Base-by-base conservation (phyloP, 1,284 basidiomycete genomes). In the Malassezia psittaci region DNA sequence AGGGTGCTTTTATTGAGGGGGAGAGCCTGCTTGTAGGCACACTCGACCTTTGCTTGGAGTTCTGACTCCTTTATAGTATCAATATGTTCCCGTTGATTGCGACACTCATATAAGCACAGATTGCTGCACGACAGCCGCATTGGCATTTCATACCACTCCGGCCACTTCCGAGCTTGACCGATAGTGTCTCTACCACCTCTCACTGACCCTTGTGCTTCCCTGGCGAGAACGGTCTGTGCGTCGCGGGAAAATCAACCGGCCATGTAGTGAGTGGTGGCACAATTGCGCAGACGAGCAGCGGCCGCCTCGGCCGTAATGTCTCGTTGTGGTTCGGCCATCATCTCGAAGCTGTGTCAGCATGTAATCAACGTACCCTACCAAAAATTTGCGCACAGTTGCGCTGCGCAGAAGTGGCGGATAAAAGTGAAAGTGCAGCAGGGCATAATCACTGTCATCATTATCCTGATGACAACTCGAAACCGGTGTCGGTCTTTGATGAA, bases 291-390 rank as follows among this genome's bases (percentile, higher is more conserved):
- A 37, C 81, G 79, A 59, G 77, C 70, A 0, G 90, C 90, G 7
- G 89, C 90, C 74, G 90, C 86, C 72, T 96, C 91, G 0, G 90
- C 82, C 0, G 89, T 91, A 37, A 94, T 78, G 72, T 96, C 90
- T 2, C 90, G 80, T 78, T 96, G 90, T 1, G 86, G 81, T 75
- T 96, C 90, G 0, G 83, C 87, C 82, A 94, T 87, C 62, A 94
- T 80, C 76, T 94, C 90, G 66, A 88, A 94, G 3, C 87, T 88
- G 65, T 3, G 45, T 44, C 33, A 52, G 21, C 24, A 16, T 16
- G 9, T 7, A 18, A n/a, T 36, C 48, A 35, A 79, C 84, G 54
- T 66, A 87, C 83, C 90, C 90, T 34, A 93, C 90, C 34, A 93
- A 76, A 77, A 94, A 94, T 76, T 96, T 96, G 67, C 84, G 81